Conservation (phyloP, 176 grass and related monocot species). For the Secale cereale region DNA sequence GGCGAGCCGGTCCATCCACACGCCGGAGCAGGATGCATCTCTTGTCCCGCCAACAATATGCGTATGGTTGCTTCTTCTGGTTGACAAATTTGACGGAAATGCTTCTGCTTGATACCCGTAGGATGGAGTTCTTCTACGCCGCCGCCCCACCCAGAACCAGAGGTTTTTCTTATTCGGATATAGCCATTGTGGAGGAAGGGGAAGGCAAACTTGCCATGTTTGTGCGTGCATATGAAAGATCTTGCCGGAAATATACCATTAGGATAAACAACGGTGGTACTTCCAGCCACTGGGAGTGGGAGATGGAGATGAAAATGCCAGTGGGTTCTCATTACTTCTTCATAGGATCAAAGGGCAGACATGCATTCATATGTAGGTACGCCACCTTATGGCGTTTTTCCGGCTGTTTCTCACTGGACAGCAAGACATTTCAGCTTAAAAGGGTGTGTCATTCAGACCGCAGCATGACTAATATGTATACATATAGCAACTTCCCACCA, state of each 20-base stretch:
- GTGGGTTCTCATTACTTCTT: neutral
- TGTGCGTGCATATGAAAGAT: neutral
- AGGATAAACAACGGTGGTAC: neutral
- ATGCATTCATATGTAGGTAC: neutral
- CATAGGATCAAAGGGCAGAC: neutral
- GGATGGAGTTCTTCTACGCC: neutral
- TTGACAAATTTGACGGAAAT: neutral
- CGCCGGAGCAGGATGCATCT: neutral
- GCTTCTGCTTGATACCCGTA: neutral
- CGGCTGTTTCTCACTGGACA: neutral
- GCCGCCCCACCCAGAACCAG: neutral
- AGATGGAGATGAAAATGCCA: neutral
- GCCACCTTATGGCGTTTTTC: neutral
- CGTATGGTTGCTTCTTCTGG: neutral
- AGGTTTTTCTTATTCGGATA: neutral
- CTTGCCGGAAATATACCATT: neutral
- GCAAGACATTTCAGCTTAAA: neutral
- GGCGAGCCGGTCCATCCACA: no score
- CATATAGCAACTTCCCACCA: neutral
- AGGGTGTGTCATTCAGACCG: neutral
- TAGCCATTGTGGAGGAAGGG: neutral
- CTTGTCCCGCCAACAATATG: neutral
- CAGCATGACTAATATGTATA: neutral
- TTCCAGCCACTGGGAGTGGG: neutral
- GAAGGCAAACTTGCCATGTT: neutral